These are phyloP conservation scores for Suillus subluteus DNA, from an alignment of 768 basidiomycete genomes.

Conservation along the genomic window DNA sequence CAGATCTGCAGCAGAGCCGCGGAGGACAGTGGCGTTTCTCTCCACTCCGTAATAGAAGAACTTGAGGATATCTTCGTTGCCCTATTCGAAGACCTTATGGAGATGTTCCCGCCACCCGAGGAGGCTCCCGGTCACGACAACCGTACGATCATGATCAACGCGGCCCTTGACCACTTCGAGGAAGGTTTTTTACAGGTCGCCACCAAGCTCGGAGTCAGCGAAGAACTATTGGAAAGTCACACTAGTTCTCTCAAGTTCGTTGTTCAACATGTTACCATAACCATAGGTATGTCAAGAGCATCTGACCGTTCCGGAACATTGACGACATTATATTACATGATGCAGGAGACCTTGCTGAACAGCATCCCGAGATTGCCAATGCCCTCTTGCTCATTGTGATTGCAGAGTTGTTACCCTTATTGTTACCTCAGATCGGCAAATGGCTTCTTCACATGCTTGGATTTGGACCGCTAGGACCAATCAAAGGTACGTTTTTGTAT, in stretches of 20 bases:
- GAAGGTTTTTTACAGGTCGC: slow-evolving; percentile 28
- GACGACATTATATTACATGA: background rate
- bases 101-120: slow-evolving; percentile 32
- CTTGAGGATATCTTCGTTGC: slow-evolving; percentile 16
- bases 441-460: slow-evolving; percentile 36
- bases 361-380: slow-evolving; percentile 36
- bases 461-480: slow-evolving; percentile 37
- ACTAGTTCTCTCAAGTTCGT: slow-evolving; percentile 30
- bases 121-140: slow-evolving; percentile 34
- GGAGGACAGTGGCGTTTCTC: slow-evolving; percentile 11
- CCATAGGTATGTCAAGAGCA: slow-evolving; percentile 19
- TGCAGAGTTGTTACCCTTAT: background rate
- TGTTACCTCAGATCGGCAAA: slow-evolving; percentile 11
- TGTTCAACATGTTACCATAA: slow-evolving; percentile 26
- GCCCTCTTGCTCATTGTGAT: slow-evolving; percentile 27
- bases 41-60: slow-evolving; percentile 22
- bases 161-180: slow-evolving; percentile 30
- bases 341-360: slow-evolving; percentile 40
- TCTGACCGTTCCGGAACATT: background rate
- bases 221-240: slow-evolving; percentile 23
- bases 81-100: slow-evolving; percentile 29
- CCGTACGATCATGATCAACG: slow-evolving; percentile 23
- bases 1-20: background rate
- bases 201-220: slow-evolving; percentile 24
- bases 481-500: slow-evolving; percentile 31